These are phyloP conservation scores for Naganishia antarctica DNA, from an alignment of 768 basidiomycete species.

Conservation along the genomic window DNA sequence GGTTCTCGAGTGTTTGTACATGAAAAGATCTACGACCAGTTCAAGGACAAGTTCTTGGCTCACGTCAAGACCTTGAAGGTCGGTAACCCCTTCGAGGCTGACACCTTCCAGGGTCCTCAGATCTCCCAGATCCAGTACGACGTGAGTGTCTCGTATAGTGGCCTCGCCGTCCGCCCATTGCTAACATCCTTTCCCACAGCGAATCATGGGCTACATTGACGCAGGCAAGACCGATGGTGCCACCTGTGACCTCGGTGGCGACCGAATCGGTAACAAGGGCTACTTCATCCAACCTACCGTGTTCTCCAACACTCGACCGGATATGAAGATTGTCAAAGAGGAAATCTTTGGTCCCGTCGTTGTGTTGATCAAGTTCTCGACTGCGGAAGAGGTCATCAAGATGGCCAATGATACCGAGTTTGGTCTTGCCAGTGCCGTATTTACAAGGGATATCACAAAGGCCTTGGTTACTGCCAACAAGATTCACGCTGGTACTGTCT, in stretches of 20 bases:
- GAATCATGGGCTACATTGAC: constrained; percentile 71
- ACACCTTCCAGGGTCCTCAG: constrained; percentile 73
- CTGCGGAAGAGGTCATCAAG: constrained; percentile 66
- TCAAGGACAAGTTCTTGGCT: constrained; percentile 37
- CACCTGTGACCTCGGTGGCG: constrained; percentile 62
- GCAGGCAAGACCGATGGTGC: constrained; percentile 65
- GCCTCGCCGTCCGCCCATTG: neutral
- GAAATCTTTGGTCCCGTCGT: constrained; percentile 97
- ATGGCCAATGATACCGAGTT: constrained; percentile 83
- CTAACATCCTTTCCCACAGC: neutral
- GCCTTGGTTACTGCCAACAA: constrained; percentile 68
- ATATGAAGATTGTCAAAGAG: constrained; percentile 77
- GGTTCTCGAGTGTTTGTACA: constrained; percentile 45
- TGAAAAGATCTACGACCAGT: constrained; percentile 42
- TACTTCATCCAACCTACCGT: constrained; percentile 73
- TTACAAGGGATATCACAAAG: constrained; percentile 69
- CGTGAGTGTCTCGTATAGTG: neutral
- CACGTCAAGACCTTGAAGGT: constrained; percentile 28
- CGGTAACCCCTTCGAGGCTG: constrained; percentile 65
- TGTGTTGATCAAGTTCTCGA: constrained; percentile 72
- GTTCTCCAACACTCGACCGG: constrained; percentile 63
- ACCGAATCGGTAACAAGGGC: constrained; percentile 65
- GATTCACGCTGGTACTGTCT: constrained; percentile 75
- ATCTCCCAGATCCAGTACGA: constrained; percentile 55
- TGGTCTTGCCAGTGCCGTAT: constrained; percentile 82